Percentiles rank a stretch among this genome's conserved stretches.
These are phyloP conservation scores for Tolypocladium paradoxum DNA, from an alignment of 2,329 filamentous ascomycete species.

Conservation along the genomic window DNA sequence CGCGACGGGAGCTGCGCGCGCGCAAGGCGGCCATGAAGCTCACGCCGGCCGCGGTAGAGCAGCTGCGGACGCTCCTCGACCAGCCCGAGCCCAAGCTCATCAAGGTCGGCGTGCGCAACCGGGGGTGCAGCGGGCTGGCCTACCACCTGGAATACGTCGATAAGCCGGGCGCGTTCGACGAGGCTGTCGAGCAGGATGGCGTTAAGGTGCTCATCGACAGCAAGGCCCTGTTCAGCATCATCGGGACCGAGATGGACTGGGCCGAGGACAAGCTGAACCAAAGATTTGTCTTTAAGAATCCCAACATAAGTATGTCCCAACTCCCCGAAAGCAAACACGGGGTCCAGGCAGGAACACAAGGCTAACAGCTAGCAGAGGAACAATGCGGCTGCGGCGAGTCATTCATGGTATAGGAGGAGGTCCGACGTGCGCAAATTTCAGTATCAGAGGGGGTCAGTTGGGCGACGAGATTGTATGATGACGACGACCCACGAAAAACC, in stretches of 20 bases:
- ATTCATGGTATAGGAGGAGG: constrained; percentile 60
- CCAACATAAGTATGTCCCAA: constrained; percentile 84
- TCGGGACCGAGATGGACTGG: constrained; percentile 99
- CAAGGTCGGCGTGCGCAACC: constrained; percentile 85
- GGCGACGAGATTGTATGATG: neutral
- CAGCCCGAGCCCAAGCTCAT: constrained; percentile 88
- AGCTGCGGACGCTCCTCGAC: constrained; percentile 66
- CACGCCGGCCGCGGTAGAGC: constrained; percentile 67
- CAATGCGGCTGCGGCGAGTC: constrained; percentile 94
- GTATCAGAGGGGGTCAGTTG: too few species aligned
- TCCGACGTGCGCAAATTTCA: neutral
- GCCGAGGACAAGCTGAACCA: constrained; percentile 88
- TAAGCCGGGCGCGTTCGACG: constrained; percentile 78
- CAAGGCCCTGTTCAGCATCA: constrained; percentile 95
- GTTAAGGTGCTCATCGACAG: constrained; percentile 94
- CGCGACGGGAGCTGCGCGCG: constrained; percentile 35
- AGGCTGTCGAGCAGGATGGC: constrained; percentile 88
- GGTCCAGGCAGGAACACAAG: constrained; percentile 13
- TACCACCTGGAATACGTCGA: constrained; percentile 96
- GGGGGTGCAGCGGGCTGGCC: constrained; percentile 84
- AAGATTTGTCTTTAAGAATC: constrained; percentile 90
- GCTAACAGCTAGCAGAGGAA: constrained; percentile 54
- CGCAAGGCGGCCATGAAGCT: constrained; percentile 89
- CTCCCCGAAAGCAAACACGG: too few species aligned
- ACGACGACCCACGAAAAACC: neutral